A percentile compares a stretch with the other conserved stretches of the same genome.
Conservation (phyloP, 805 yeast genomes). For the Kazachstania martiniae region DNA sequence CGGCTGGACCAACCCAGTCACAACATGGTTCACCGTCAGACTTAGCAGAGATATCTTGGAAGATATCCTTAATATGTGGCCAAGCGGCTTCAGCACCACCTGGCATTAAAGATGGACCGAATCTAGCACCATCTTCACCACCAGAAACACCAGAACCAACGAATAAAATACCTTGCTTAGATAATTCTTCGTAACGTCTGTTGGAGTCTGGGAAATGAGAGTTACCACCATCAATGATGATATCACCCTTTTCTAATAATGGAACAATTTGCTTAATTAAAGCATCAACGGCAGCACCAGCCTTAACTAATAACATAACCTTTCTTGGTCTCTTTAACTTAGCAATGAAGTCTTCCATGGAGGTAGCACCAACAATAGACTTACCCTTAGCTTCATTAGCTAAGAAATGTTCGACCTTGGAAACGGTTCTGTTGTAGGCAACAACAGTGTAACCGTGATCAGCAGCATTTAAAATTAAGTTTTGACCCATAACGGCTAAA, state of each 20-base stretch:
- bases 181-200: constrained; percentile 89
- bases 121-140: constrained; percentile 99
- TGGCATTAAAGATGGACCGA: constrained; percentile 99
- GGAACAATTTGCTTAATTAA: constrained; percentile 85
- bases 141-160: constrained; percentile 99
- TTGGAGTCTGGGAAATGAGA: constrained; percentile 98
- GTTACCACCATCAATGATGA: constrained; percentile 99
- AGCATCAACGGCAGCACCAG: constrained; percentile 89
- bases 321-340: constrained; percentile 96
- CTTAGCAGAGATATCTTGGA: constrained; percentile 94
- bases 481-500: constrained; percentile 99
- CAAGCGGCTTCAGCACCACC: constrained; percentile 98
- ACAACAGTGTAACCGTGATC: constrained; percentile 98
- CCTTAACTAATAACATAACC: constrained; percentile 87
- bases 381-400: constrained; percentile 95
- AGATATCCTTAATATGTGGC: constrained; percentile 95
- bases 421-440: constrained; percentile 95
- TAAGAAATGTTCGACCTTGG: constrained; percentile 90
- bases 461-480: constrained; percentile 93
- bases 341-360: constrained; percentile 76
- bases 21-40: constrained; percentile 98
- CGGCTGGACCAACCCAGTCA: constrained; percentile 99
- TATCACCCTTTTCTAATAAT: constrained; percentile 89
- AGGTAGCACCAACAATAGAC: constrained; percentile 90
- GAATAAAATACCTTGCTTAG: constrained; percentile 75